Percentiles rank a stretch among this genome's conserved stretches.
phyloP scores from a whole-genome alignment of 768 basidiomycete genomes.

The Holtermanniella nyarrowii region DNA sequence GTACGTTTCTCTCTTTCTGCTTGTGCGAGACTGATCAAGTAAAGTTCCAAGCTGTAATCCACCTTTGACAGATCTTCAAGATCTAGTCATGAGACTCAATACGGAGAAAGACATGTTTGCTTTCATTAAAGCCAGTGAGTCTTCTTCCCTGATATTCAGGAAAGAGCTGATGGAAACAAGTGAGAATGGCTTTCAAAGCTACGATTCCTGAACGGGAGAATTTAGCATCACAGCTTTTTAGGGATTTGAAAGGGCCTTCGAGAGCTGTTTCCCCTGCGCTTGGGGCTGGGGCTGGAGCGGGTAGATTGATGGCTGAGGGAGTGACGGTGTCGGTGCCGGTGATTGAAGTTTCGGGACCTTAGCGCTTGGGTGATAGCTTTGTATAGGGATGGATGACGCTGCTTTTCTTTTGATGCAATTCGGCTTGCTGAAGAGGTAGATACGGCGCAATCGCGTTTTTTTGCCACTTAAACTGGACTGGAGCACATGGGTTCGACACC shows the following conservation, averaged over 20 bases:
- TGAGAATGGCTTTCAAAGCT: constrained; percentile 27
- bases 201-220: constrained; percentile 14
- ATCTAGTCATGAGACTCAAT: constrained; percentile 62
- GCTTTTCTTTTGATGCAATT: too few species aligned
- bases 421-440: too few species aligned
- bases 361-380: too few species aligned
- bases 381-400: too few species aligned
- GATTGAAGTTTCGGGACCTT: neutral
- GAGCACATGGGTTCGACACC: too few species aligned
- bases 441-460: too few species aligned
- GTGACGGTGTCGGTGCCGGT: neutral
- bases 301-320: neutral
- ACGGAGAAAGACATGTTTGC: constrained; percentile 56
- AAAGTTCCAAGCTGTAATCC: constrained; percentile 74
- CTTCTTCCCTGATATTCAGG: too few species aligned
- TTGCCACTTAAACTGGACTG: too few species aligned
- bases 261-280: neutral
- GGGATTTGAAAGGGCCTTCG: constrained; percentile 22
- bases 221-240: constrained; percentile 13
- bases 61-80: constrained; percentile 54
- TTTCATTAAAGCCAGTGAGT: constrained; percentile 54
- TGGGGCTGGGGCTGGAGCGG: neutral
- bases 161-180: constrained; percentile 4
- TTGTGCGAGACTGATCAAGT: neutral
- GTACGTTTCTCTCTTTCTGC: constrained; percentile 43